Percentiles rank a stretch among this genome's conserved stretches.
These are phyloP conservation scores for Lanmaoa rubissima DNA, from an alignment of 768 basidiomycete species.

Conservation along the genomic window DNA sequence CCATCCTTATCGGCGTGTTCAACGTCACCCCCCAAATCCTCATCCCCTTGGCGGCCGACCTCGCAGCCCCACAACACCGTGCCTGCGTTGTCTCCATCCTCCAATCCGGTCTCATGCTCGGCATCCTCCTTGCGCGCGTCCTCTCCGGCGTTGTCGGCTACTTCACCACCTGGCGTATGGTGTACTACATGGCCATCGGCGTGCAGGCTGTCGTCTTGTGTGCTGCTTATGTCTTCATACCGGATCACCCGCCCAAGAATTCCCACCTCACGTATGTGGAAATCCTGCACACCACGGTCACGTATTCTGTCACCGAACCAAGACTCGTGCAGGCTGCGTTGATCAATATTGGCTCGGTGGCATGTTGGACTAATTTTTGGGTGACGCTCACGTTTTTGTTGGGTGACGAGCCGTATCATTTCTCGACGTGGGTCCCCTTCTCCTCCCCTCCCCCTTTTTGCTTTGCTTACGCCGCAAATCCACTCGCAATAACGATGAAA, in stretches of 20 bases:
- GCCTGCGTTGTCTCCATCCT: constrained; percentile 32
- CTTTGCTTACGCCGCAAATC: not conserved
- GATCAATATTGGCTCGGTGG: constrained; percentile 29
- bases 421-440: constrained; percentile 28
- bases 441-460: not conserved
- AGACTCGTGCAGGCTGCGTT: constrained; percentile 37
- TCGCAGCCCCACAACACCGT: constrained; percentile 33
- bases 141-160: constrained; percentile 41
- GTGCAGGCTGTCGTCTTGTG: constrained; percentile 29
- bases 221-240: constrained; percentile 34
- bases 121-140: constrained; percentile 32
- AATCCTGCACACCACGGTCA: constrained; percentile 39
- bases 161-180: constrained; percentile 40
- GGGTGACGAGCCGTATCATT: constrained; percentile 39
- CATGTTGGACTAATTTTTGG: constrained; percentile 37
- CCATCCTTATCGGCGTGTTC: constrained; percentile 37
- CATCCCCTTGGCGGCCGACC: constrained; percentile 46
- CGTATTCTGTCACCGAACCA: constrained; percentile 40
- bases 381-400: constrained; percentile 47
- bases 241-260: constrained; percentile 42
- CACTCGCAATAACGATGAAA: not conserved
- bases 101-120: constrained; percentile 29
- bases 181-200: constrained; percentile 44
- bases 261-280: constrained; percentile 35
- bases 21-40: constrained; percentile 41